These are phyloP conservation scores for Aspergillus diversus DNA, from an alignment of 495 filamentous ascomycete species.

Conservation along the genomic window DNA sequence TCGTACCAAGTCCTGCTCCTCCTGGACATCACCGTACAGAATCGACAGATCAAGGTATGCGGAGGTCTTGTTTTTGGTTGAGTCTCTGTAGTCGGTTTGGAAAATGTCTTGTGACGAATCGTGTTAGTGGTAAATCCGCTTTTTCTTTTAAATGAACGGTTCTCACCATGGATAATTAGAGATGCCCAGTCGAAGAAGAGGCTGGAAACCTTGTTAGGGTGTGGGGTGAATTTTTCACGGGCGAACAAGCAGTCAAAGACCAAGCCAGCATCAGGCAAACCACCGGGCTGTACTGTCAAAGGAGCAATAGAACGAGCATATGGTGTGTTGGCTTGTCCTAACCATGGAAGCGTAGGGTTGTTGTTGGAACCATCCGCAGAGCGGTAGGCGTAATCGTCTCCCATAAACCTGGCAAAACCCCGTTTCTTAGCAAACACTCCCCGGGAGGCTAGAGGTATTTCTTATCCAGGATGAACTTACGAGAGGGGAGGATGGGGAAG, in stretches of 20 bases:
- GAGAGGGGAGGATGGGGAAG: constrained; percentile 56
- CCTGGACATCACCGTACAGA: constrained; percentile 59
- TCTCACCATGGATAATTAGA: constrained; percentile 56
- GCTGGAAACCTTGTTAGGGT: constrained; percentile 62
- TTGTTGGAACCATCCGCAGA: constrained; percentile 74
- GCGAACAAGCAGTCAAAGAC: constrained; percentile 59
- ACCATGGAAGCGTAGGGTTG: constrained; percentile 58
- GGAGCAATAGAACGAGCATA: constrained; percentile 59
- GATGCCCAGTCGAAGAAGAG: constrained; percentile 64
- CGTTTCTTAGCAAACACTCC: neutral
- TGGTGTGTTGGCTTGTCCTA: constrained; percentile 59
- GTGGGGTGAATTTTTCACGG: constrained; percentile 54
- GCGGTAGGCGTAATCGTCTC: constrained; percentile 68
- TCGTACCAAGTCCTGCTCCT: constrained; percentile 59
- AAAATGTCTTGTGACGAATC: constrained; percentile 50
- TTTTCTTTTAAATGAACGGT: too few relatives aligned
- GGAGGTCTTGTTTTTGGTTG: constrained; percentile 58
- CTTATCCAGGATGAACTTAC: constrained; percentile 32
- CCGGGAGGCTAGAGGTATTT: too few relatives aligned
- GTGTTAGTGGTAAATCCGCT: constrained; percentile 12
- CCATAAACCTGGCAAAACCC: constrained; percentile 54
- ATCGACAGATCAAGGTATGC: constrained; percentile 62
- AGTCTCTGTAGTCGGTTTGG: constrained; percentile 58
- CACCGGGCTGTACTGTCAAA: constrained; percentile 53
- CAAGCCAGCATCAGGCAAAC: constrained; percentile 56